phyloP scores from a whole-genome alignment of 1,284 basidiomycete genomes.

The Trichosporon faecale region DNA sequence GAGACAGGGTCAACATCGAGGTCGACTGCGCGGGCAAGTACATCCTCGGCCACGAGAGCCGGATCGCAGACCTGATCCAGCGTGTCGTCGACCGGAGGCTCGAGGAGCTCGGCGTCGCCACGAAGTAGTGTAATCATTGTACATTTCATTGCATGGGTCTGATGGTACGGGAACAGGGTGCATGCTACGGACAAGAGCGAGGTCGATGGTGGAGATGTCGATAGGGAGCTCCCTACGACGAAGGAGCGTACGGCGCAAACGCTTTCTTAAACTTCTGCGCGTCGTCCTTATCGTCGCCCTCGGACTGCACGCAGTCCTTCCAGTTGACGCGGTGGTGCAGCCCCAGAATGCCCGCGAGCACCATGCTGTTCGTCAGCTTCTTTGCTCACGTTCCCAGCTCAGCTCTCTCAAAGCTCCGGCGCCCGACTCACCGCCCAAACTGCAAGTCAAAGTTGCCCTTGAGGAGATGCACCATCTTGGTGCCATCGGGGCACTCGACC shows the following conservation, averaged over 20 bases:
- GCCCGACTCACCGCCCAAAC: constrained; percentile 76
- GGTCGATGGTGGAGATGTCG: neutral
- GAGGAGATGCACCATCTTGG: constrained; percentile 77
- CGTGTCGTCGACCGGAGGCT: constrained; percentile 60
- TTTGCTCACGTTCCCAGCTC: neutral
- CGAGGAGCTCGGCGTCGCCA: constrained; percentile 18
- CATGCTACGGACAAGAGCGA: neutral
- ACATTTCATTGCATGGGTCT: constrained; percentile 11
- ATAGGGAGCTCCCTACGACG: constrained; percentile 1
- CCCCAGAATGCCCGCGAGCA: constrained; percentile 68
- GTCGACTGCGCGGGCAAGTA: constrained; percentile 58
- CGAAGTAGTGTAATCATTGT: constrained; percentile 12
- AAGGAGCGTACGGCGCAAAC: constrained; percentile 63
- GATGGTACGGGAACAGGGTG: neutral
- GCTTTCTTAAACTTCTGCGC: constrained; percentile 74
- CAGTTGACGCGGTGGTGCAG: constrained; percentile 78
- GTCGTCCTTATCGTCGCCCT: constrained; percentile 77
- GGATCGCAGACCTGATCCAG: constrained; percentile 64
- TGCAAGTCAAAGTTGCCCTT: constrained; percentile 81
- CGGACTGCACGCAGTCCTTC: constrained; percentile 76
- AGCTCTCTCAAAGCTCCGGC: no score
- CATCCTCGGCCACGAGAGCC: constrained; percentile 63
- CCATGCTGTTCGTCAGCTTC: constrained; percentile 59
- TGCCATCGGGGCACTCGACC: constrained; percentile 83
- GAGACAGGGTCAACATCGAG: constrained; percentile 88